Evolutionary conservation across 164 flowering plant genomes (phyloP).

Genomic region (Euptelea pleiosperma): DNA sequence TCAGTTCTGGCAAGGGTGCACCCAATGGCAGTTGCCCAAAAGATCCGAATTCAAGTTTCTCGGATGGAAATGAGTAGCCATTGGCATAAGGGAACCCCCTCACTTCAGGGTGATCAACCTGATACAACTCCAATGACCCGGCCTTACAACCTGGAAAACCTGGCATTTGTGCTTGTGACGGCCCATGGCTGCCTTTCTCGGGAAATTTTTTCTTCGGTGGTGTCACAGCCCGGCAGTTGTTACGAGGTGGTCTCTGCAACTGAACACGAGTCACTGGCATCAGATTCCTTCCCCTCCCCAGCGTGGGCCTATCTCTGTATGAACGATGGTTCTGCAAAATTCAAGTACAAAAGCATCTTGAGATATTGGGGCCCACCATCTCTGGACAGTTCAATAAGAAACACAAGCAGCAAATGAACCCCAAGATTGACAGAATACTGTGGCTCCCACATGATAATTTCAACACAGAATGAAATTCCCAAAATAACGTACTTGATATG

Average conservation of each 20-base stretch:
- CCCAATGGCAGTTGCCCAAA: constrained; percentile 13
- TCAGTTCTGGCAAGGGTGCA: constrained; percentile 1
- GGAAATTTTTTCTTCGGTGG: constrained; percentile 16
- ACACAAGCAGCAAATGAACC: too few species aligned
- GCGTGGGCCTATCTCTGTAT: constrained; percentile 34
- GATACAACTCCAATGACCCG: constrained; percentile 9
- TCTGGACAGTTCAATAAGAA: too few species aligned
- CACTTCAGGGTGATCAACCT: constrained; percentile 14
- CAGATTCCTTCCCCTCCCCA: constrained; percentile 41
- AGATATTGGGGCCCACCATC: too few species aligned
- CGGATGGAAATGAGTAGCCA: constrained; percentile 19
- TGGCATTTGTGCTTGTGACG: constrained; percentile 17
- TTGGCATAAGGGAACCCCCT: constrained; percentile 15
- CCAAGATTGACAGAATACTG: too few species aligned
- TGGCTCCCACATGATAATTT: too few species aligned
- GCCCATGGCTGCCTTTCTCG: constrained; percentile 30
- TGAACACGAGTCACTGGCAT: constrained; percentile 8
- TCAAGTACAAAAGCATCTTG: constrained; percentile 4
- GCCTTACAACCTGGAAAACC: constrained; percentile 16
- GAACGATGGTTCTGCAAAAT: constrained; percentile 52
- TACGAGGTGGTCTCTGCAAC: constrained; percentile 38
- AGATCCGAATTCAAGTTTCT: constrained; percentile 31
- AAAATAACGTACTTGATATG: constrained; percentile 4
- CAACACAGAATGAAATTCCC: too few species aligned
- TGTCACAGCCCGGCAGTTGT: constrained; percentile 31